Percentiles rank a stretch among this genome's conserved stretches.
phyloP scores from a whole-genome alignment of 1,284 basidiomycete species.

The Ceratobasidium sp. region DNA sequence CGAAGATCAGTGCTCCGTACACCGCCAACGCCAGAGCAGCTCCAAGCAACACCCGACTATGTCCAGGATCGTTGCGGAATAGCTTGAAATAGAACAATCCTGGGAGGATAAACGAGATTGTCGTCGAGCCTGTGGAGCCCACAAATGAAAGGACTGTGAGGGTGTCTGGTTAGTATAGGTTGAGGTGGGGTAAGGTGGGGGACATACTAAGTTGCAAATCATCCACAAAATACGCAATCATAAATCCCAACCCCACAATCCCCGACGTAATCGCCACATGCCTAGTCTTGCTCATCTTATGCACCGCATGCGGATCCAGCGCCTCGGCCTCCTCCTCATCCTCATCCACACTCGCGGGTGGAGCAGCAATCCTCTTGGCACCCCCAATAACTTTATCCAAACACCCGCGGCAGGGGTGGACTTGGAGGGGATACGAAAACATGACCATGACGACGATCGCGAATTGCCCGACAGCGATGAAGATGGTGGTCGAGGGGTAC shows the following conservation, averaged over 20 bases:
- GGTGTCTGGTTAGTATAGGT: neutral
- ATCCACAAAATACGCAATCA: conserved; percentile 83
- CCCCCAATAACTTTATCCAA: conserved; percentile 78
- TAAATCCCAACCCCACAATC: conserved; percentile 74
- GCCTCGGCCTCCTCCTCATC: conserved; percentile 54
- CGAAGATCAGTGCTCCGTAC: conserved; percentile 83
- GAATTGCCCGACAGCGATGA: conserved; percentile 91
- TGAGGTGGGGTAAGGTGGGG: neutral
- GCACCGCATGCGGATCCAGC: conserved; percentile 57
- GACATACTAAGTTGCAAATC: conserved; percentile 80
- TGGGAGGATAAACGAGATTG: conserved; percentile 96
- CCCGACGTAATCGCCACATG: conserved; percentile 75
- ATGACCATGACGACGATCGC: conserved; percentile 91
- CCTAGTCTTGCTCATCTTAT: conserved; percentile 74
- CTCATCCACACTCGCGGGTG: conserved; percentile 50
- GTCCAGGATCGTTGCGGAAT: conserved; percentile 68
- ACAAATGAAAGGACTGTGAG: conserved; percentile 88
- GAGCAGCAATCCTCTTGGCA: conserved; percentile 40
- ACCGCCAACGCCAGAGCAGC: conserved; percentile 70
- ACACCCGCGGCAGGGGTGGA: conserved; percentile 92
- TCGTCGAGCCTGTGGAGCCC: conserved; percentile 95
- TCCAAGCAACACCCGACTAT: conserved; percentile 63
- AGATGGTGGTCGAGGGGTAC: conserved; percentile 92
- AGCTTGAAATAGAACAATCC: conserved; percentile 87
- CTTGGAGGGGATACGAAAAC: conserved; percentile 92